Base-by-base conservation (phyloP, 2,329 filamentous ascomycete genomes). In the Talaromyces sp. region DNA sequence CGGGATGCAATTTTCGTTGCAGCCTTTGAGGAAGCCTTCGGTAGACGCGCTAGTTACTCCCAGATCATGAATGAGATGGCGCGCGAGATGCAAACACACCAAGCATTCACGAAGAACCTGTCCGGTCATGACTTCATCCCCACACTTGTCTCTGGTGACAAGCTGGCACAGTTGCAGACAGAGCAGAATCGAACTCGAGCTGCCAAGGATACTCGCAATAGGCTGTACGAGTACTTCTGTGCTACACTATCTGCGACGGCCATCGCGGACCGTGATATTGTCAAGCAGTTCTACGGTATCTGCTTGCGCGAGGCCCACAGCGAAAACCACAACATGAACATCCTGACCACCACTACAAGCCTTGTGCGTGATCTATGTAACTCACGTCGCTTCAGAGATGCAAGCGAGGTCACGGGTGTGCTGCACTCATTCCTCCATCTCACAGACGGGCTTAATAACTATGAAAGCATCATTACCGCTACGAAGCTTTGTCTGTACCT, bases 1-100 rank as follows among this genome's bases (percentile, higher is more conserved):
- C 54, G 65, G 1, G 73, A 74, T 8, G 76, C 77, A 9, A 69
- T 78, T 2, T 80, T 80, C 59, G 65, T 79, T 6, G 72, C 77
- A 13, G 66, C 73, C 1, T 76, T 80, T 37, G 75, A 79, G 51
- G 72, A 76, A 52, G 65, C 70, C 11, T 68, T 80, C 19, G 66
- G 67, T 37, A 70, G 70, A 37, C 68, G 70, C 14, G 64, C 65
- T 17, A 65, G 63, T 3, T 74, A 71, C 46, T 68, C 70, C 2
- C 66, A 76, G 50, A 72, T 77, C 43, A 73, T 80, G 55, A 70
- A 67, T 4, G 74, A 78, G 33, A 66, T 79, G 51, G 61, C 74
- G 19, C 70, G 70, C 6, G 76, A 80, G 60, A 72, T 71, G 47
- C 62, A 70, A 19, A 69, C 75, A n/a, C 77, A 76, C 55, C 72